Evolutionary conservation across 139 green algal genomes (phyloP).

Genomic region (Chlorella sp.): DNA sequence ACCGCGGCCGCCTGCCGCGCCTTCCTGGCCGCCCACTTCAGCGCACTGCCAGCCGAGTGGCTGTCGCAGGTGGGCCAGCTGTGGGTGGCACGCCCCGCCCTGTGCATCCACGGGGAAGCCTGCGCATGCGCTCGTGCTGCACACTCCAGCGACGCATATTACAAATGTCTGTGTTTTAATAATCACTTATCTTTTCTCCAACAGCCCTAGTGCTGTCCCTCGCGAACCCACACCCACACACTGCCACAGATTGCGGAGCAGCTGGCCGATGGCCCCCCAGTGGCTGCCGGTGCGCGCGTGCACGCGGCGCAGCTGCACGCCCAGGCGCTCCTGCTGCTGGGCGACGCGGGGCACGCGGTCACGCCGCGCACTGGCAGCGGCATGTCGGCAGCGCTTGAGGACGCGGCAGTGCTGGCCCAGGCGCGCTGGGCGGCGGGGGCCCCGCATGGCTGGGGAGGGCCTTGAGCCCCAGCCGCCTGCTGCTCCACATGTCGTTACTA

Average conservation of each 20-base stretch:
- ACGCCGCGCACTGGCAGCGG: conserved; percentile 6
- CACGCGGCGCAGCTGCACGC: conserved; percentile 7
- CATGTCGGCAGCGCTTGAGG: conserved; percentile 1
- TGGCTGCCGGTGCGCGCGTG: neutral
- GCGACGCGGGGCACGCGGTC: conserved; percentile 1
- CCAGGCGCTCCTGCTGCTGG: neutral
- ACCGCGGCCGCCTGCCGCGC: neutral
- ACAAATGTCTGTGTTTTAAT: no score
- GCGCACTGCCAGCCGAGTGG: neutral
- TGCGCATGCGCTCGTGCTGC: no score
- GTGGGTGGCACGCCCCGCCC: neutral
- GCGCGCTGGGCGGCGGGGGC: neutral
- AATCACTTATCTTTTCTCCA: no score
- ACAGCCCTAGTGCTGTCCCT: neutral
- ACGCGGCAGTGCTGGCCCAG: neutral
- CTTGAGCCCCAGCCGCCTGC: neutral
- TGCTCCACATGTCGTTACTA: neutral
- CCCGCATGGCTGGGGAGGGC: neutral
- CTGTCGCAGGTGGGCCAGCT: neutral
- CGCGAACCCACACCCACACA: neutral
- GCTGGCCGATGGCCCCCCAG: neutral
- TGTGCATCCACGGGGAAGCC: neutral
- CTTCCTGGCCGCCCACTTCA: neutral
- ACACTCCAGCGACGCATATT: no score
- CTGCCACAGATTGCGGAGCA: neutral